Conservation (phyloP, 179 eudicot genomes). For the Spergularia azorica region DNA sequence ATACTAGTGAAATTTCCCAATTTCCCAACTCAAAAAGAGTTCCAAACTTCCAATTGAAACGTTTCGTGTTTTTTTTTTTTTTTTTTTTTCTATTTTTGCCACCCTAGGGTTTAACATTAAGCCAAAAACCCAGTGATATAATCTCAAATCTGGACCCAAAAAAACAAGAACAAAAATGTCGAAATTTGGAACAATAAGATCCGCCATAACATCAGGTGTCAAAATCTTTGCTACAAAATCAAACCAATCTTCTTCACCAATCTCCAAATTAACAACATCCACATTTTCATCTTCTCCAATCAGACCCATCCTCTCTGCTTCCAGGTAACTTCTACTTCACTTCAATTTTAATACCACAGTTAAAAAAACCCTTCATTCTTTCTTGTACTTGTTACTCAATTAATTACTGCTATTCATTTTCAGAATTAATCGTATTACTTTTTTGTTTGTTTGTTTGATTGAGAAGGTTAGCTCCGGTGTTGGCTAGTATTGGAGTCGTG, state of each 20-base stretch:
- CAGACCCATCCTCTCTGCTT: constrained; percentile 37
- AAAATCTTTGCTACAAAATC: constrained; percentile 35
- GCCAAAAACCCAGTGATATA: background rate
- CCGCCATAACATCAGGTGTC: constrained; percentile 31
- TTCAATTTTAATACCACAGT: background rate
- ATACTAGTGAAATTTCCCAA: no score
- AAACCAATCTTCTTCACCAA: constrained; percentile 11
- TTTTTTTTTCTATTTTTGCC: background rate
- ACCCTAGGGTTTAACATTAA: constrained; percentile 26
- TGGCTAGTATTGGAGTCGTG: constrained; percentile 40
- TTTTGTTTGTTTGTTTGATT: background rate
- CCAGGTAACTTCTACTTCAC: constrained; percentile 32
- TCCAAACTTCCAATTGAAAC: no score
- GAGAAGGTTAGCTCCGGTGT: constrained; percentile 35
- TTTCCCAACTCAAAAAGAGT: no score
- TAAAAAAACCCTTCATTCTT: background rate
- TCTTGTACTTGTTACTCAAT: background rate
- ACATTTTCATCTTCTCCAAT: constrained; percentile 40
- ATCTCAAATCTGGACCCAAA: background rate
- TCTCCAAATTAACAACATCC: constrained; percentile 30
- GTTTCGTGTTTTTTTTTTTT: no score
- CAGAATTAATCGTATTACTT: background rate
- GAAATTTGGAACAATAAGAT: constrained; percentile 25
- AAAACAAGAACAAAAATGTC: constrained; percentile 19
- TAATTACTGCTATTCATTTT: background rate